Percentiles rank a stretch among this genome's conserved stretches.
Evolutionary conservation across 768 basidiomycete genomes (phyloP).

Genomic region (Amanita subjunquillea): DNA sequence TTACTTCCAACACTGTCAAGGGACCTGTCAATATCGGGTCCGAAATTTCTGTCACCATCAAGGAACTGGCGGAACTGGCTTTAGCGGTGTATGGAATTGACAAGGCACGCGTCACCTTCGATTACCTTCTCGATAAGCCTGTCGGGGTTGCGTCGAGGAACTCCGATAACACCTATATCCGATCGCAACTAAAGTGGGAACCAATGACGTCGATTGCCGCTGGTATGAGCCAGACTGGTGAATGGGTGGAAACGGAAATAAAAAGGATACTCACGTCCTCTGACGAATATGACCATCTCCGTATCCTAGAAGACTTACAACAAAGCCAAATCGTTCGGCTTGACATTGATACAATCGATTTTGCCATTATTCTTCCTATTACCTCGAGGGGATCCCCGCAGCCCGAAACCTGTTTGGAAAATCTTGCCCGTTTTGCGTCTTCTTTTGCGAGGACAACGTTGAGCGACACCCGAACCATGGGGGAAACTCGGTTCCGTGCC

Average conservation of each 20-base stretch:
- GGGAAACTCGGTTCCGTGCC: constrained; percentile 21
- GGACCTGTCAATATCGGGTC: constrained; percentile 44
- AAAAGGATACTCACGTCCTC: neutral
- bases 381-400: constrained; percentile 34
- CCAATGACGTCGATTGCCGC: constrained; percentile 29
- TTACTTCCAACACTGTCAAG: constrained; percentile 21
- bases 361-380: constrained; percentile 48
- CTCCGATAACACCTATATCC: constrained; percentile 34
- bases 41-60: constrained; percentile 29
- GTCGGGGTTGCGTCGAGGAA: constrained; percentile 41
- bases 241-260: constrained; percentile 38
- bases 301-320: constrained; percentile 14
- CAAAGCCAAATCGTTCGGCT: constrained; percentile 31
- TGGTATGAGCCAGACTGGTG: constrained; percentile 35
- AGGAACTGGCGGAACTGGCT: constrained; percentile 31
- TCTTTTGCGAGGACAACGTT: constrained; percentile 37
- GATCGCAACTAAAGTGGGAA: constrained; percentile 26
- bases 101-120: constrained; percentile 16
- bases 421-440: constrained; percentile 30
- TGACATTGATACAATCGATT: constrained; percentile 19
- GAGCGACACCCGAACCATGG: constrained; percentile 24
- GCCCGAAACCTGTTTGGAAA: constrained; percentile 27
- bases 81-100: constrained; percentile 20
- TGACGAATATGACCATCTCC: neutral
- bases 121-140: constrained; percentile 19